Base-by-base conservation (phyloP, 1,284 basidiomycete species). In the Mycosarcoma mackinlayi region DNA sequence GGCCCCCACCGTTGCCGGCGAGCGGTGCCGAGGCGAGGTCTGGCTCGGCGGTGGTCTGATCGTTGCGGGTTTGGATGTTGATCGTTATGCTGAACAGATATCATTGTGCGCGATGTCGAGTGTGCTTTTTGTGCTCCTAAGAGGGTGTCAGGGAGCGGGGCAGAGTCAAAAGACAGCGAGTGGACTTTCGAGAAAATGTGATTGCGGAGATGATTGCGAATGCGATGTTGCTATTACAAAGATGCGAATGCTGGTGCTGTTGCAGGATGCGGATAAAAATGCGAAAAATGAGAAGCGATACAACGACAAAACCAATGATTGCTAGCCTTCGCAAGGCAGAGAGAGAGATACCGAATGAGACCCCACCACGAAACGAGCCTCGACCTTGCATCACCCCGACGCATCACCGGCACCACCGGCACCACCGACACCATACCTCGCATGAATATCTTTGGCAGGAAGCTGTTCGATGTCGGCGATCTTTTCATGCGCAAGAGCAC, bases 401-500 rank as follows among this genome's bases (percentile, higher is more conserved):
- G n/a, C n/a, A n/a, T n/a, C n/a, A n/a, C n/a, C n/a, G n/a, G n/a
- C n/a, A n/a, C n/a, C n/a, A n/a, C 40, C 47, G 9, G 31, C 9
- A 10, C 59, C 54, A 27, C 31, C 34, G 7, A 65, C 52, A 16
- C 62, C 68, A 35, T 71, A 71, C 1, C 62, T 28, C 10, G 44
- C 54, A 30, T 61, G 55, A 4, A 71, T 59, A 27, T 38, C 58
- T 31, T 47, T 46, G 4, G 68, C 50, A 3, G 68, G 58, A 0
- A 71, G 50, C 46, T 65, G 62, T 34, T 71, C 58, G 38, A 61
- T 54, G 21, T 71, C 68, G 6, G 68, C 68, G 6, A 71, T 65
- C 68, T 71, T 24, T 18, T 2, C 24, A 14, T 34, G 18, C 4
- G 8, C n/a, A 18, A 35, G 1, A 16, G 4, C 14, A 27, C n/a